These are phyloP conservation scores for Neurospora africana DNA, from an alignment of 495 filamentous ascomycete genomes.

Conservation along the genomic window DNA sequence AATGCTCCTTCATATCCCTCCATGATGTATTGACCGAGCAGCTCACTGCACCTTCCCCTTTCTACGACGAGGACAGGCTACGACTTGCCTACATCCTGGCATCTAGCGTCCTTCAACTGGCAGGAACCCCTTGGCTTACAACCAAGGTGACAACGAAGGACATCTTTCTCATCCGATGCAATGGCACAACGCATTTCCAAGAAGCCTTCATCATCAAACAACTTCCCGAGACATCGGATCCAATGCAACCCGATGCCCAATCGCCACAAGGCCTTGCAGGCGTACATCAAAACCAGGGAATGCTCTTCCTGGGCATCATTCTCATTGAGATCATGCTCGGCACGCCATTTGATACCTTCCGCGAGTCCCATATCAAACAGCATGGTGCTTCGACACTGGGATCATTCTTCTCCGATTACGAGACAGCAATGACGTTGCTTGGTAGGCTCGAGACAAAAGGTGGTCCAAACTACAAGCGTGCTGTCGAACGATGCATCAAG, in stretches of 20 bases:
- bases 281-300: background rate
- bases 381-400: background rate
- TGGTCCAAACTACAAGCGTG: constrained; percentile 6
- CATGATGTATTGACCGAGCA: background rate
- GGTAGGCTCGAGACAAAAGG: background rate
- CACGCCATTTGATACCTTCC: constrained; percentile 3
- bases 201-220: background rate
- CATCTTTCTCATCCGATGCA: background rate
- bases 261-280: background rate
- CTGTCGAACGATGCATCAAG: constrained; percentile 7
- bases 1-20: background rate
- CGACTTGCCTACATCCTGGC: background rate
- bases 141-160: background rate
- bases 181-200: background rate
- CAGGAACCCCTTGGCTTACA: background rate
- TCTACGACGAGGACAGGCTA: constrained; percentile 1
- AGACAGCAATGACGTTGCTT: background rate
- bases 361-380: background rate
- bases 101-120: background rate
- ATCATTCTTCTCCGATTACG: background rate
- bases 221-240: background rate
- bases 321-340: constrained; percentile 12
- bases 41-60: background rate
- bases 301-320: constrained; percentile 8
- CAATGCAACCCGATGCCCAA: background rate